A percentile compares a stretch with the other conserved stretches of the same genome.
phyloP scores from a whole-genome alignment of 495 filamentous ascomycete species.

The Mycothermus thermophilus region DNA sequence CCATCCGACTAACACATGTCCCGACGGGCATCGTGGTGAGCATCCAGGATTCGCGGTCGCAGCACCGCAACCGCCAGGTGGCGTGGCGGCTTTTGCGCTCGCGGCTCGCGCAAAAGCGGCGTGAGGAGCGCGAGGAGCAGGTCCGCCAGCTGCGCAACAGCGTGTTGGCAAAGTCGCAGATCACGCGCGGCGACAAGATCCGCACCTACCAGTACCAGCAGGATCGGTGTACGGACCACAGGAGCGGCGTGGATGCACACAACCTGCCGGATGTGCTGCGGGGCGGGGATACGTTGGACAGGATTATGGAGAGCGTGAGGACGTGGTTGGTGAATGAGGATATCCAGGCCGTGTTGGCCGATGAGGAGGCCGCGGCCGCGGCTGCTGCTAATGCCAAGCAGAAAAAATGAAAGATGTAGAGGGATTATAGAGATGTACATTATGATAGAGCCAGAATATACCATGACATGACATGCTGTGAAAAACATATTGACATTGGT shows the following conservation, averaged over 20 bases:
- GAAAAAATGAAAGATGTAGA: slow-evolving; percentile 21
- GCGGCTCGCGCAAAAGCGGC: slow-evolving; percentile 61
- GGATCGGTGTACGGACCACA: slow-evolving; percentile 86
- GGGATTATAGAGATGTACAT: no score
- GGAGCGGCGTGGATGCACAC: slow-evolving; percentile 68
- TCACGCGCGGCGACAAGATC: slow-evolving; percentile 85
- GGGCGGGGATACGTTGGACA: slow-evolving; percentile 56
- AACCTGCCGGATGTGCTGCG: slow-evolving; percentile 69
- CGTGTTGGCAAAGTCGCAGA: slow-evolving; percentile 62
- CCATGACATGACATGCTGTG: no score
- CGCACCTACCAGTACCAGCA: slow-evolving; percentile 92
- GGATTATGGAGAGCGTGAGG: slow-evolving; percentile 66
- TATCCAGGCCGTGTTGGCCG: slow-evolving; percentile 48
- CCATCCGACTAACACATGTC: slow-evolving; percentile 82
- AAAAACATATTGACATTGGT: no score
- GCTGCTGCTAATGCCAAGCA: slow-evolving; percentile 12
- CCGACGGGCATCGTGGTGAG: slow-evolving; percentile 74
- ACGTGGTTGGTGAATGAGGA: slow-evolving; percentile 69
- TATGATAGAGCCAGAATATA: no score
- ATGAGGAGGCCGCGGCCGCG: slow-evolving; percentile 30
- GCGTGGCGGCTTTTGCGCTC: slow-evolving; percentile 80
- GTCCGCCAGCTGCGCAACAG: slow-evolving; percentile 56
- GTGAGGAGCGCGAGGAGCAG: slow-evolving; percentile 78
- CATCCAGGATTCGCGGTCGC: slow-evolving; percentile 88
- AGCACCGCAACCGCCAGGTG: slow-evolving; percentile 70